Evolutionary conservation across 2,329 filamentous ascomycete species (phyloP), one percentile per base, ranked within the genome.

Genomic region (Phialophora macrospora): DNA sequence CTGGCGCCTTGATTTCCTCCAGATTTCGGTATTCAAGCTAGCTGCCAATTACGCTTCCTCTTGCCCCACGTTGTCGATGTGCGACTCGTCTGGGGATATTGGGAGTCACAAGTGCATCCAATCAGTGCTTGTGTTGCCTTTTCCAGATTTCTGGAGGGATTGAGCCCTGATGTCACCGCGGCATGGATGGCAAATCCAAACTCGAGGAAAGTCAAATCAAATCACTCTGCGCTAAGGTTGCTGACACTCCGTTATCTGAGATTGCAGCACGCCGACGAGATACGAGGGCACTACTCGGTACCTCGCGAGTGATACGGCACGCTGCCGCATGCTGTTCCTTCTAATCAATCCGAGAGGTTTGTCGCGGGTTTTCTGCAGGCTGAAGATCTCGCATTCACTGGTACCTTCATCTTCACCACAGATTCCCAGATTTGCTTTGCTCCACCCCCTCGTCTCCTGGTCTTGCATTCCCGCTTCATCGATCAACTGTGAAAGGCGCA

Each of bases 191-290:
- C 48, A 51, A 51, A 22, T 28, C 20, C 48, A 51, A 12, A 4
- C n/a, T 22, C 48, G 5, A 26, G 24, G 48, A 11, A 22, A 24
- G 48, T 28, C 17, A 51, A 51, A 1, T 28, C 17, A 51, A 51
- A 1, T 51, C n/a, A 22, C 20, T 51, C 26, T 51, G 20, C 48
- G 48, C 48, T 51, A 51, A 22, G 48, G 48, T 28, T 22, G 48
- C 48, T 26, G 48, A 51, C 48, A 26, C 14, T 12, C 48, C 22
- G 20, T 51, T 51, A 51, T 51, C 48, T 51, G n/a, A 26, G 48
- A 51, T 51, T 38, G 48, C 59, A 52, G 52, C 44, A n/a, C 26
- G 48, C 48, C 48, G 48, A 51, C 48, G 20, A 51, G 48, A 26
- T 51, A 51, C 48, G 32, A 34, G 9, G 11, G 30, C 30, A 30